Conservation (phyloP, 306 rosid genomes). For the Sophora flavescens region DNA sequence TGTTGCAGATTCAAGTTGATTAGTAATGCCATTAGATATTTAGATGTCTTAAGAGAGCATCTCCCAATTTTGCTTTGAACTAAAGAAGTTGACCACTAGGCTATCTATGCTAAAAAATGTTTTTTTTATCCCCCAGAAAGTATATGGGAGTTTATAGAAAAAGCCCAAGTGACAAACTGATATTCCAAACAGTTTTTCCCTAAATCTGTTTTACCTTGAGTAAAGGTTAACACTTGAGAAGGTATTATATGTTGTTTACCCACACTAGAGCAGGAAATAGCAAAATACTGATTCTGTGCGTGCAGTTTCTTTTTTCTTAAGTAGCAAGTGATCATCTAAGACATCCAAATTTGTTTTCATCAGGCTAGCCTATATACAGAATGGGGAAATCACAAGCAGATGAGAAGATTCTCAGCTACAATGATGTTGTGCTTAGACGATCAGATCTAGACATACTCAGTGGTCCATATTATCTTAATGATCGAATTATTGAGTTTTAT, state of each 20-base stretch:
- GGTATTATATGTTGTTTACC: background rate
- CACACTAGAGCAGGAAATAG: conserved; percentile 20
- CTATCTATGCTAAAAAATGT: too few species aligned
- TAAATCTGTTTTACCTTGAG: too few species aligned
- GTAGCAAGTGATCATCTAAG: conserved; percentile 1
- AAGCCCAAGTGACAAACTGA: conserved; percentile 25
- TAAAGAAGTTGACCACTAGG: conserved; percentile 19
- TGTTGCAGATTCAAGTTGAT: background rate
- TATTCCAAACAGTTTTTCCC: conserved; percentile 13
- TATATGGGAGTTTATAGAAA: background rate
- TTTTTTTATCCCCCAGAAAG: background rate
- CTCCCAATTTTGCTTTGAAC: conserved; percentile 12
- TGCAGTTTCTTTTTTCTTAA: background rate
- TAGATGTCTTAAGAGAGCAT: background rate
- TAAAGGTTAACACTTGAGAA: background rate
- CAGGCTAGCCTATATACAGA: conserved; percentile 45
- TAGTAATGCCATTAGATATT: conserved; percentile 6
- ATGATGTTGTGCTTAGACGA: conserved; percentile 85
- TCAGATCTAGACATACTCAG: conserved; percentile 81
- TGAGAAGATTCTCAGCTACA: conserved; percentile 82
- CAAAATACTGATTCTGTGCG: background rate
- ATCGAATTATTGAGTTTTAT: conserved; percentile 82
- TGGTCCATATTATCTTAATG: conserved; percentile 79
- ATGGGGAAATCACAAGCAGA: conserved; percentile 66
- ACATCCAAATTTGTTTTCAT: conserved; percentile 13